Evolutionary conservation across 331 rosid genomes (phyloP).

Genomic region (Saraca asoca): DNA sequence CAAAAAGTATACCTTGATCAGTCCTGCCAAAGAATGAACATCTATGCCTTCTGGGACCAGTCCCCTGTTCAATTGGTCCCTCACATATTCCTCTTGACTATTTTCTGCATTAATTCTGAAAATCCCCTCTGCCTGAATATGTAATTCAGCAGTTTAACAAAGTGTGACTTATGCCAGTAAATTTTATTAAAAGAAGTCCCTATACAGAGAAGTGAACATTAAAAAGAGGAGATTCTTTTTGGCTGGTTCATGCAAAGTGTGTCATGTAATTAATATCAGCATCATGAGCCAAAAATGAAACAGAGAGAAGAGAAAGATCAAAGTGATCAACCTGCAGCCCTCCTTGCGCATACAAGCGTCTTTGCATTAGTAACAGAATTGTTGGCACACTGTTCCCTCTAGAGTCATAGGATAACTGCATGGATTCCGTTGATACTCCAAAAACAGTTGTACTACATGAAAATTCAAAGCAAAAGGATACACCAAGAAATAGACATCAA

Average conservation of each 20-base stretch:
- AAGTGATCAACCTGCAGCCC: slow-evolving; percentile 65
- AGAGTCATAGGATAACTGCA: slow-evolving; percentile 73
- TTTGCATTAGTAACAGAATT: slow-evolving; percentile 78
- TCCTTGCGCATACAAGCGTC: slow-evolving; percentile 65
- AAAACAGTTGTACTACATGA: slow-evolving; percentile 67
- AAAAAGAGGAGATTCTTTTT: slow-evolving; percentile 8
- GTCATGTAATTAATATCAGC: slow-evolving; percentile 18
- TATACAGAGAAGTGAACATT: neutral
- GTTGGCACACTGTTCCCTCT: slow-evolving; percentile 86
- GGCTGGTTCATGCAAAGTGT: neutral
- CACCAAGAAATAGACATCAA: slow-evolving; percentile 14
- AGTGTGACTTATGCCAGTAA: slow-evolving; percentile 6
- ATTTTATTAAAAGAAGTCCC: slow-evolving; percentile 2
- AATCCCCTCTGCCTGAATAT: slow-evolving; percentile 77
- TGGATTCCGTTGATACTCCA: slow-evolving; percentile 86
- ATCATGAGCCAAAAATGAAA: slow-evolving; percentile 6
- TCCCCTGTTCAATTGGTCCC: slow-evolving; percentile 59
- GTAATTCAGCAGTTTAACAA: slow-evolving; percentile 25
- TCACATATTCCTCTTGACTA: slow-evolving; percentile 43
- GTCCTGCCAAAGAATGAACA: slow-evolving; percentile 75
- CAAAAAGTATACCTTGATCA: slow-evolving; percentile 56
- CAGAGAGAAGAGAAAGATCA: slow-evolving; percentile 25
- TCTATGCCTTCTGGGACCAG: slow-evolving; percentile 68
- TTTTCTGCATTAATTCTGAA: slow-evolving; percentile 77
- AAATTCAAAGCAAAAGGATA: slow-evolving; percentile 18